phyloP scores from a whole-genome alignment of 1,284 basidiomycete species.

The Ceratobasidium sp. region DNA sequence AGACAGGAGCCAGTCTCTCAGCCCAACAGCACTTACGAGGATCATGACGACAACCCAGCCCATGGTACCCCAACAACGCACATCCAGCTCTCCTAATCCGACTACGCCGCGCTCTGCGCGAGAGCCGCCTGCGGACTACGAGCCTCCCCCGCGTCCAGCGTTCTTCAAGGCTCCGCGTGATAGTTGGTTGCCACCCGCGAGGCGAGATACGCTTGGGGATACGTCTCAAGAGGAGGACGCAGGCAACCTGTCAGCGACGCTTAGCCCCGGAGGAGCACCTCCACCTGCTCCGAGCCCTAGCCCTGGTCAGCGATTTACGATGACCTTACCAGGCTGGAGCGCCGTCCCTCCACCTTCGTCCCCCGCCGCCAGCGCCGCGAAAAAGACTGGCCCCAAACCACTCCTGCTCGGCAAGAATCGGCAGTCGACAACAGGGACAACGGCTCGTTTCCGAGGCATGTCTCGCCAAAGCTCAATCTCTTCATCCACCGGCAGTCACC shows the following conservation, averaged over 20 bases:
- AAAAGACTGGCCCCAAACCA: conserved; percentile 41
- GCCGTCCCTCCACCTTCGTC: conserved; percentile 26
- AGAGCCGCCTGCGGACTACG: conserved; percentile 24
- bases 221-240: conserved; percentile 22
- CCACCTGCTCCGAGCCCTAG: conserved; percentile 23
- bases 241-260: not conserved
- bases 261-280: conserved; percentile 1
- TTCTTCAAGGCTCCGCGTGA: conserved; percentile 36
- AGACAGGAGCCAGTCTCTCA: conserved; percentile 34
- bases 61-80: conserved; percentile 7
- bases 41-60: conserved; percentile 29
- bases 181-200: conserved; percentile 21
- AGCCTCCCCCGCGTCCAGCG: conserved; percentile 31
- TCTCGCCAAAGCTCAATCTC: conserved; percentile 45
- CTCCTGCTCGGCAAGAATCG: conserved; percentile 44
- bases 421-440: conserved; percentile 16
- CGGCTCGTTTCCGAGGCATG: conserved; percentile 35
- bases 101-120: conserved; percentile 22
- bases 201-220: conserved; percentile 21
- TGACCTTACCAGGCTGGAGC: conserved; percentile 42
- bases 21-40: conserved; percentile 25
- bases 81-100: not conserved
- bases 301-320: conserved; percentile 40
- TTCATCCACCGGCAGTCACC: conserved; percentile 40
- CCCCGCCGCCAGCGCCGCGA: conserved; percentile 23